phyloP scores from a whole-genome alignment of 2,329 filamentous ascomycete genomes.

The Neophaeococcomyces mojaviensis region DNA sequence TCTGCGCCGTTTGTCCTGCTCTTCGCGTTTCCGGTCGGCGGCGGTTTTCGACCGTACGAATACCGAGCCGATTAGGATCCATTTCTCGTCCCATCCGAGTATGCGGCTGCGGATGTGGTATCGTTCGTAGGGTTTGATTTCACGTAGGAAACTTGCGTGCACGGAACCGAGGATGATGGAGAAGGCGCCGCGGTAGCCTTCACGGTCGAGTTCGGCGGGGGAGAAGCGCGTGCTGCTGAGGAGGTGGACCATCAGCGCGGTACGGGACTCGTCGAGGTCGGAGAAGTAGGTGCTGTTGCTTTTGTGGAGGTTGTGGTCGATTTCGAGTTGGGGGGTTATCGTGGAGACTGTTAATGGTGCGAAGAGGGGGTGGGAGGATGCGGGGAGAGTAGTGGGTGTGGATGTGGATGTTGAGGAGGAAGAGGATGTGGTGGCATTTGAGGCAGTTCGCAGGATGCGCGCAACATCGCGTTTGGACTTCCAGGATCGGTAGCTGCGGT shows the following conservation, averaged over 20 bases:
- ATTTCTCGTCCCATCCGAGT: conserved; percentile 71
- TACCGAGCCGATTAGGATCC: conserved; percentile 69
- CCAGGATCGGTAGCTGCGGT: conserved; percentile 51
- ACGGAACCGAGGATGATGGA: conserved; percentile 65
- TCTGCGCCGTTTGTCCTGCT: conserved; percentile 20
- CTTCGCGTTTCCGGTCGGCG: conserved; percentile 31
- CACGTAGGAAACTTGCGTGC: conserved; percentile 63
- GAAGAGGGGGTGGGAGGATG: conserved; percentile 55
- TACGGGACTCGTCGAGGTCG: conserved; percentile 61
- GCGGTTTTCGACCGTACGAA: conserved; percentile 51
- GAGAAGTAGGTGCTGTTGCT: conserved; percentile 50
- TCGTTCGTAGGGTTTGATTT: conserved; percentile 60
- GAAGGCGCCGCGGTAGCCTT: conserved; percentile 38
- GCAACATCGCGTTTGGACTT: conserved; percentile 32
- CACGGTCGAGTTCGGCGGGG: conserved; percentile 43
- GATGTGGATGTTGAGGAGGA: background rate
- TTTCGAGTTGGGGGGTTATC: conserved; percentile 64
- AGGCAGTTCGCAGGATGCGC: conserved; percentile 37
- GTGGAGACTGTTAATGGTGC: conserved; percentile 60
- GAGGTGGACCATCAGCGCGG: conserved; percentile 67
- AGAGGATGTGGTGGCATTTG: conserved; percentile 11
- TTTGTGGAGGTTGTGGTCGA: conserved; percentile 71
- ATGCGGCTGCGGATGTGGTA: conserved; percentile 70
- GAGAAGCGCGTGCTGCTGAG: conserved; percentile 46
- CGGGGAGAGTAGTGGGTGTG: background rate